phyloP scores from a whole-genome alignment of 345 rosid genomes.

The Rubroshorea leprosula region DNA sequence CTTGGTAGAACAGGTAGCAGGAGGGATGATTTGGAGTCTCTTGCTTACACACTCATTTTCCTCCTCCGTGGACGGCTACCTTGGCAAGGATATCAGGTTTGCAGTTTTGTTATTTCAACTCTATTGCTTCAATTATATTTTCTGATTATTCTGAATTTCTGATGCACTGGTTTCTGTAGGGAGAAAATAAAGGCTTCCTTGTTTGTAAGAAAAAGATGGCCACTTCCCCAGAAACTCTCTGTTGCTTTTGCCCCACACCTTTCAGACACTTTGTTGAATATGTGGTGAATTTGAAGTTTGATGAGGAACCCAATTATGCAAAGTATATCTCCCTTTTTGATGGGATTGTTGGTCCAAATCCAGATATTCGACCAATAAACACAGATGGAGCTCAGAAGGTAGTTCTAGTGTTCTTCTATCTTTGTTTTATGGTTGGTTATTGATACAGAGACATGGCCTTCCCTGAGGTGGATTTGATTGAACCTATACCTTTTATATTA shows the following conservation, averaged over 20 bases:
- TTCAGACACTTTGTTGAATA: slow-evolving; percentile 84
- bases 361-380: slow-evolving; percentile 90
- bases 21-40: slow-evolving; percentile 96
- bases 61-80: slow-evolving; percentile 96
- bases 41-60: slow-evolving; percentile 94
- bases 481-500: slow-evolving; percentile 22
- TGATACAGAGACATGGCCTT: background rate
- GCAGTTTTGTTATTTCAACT: slow-evolving; percentile 7
- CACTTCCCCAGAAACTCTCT: slow-evolving; percentile 85
- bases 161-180: slow-evolving; percentile 41
- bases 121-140: slow-evolving; percentile 1
- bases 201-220: slow-evolving; percentile 99
- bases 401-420: slow-evolving; percentile 14
- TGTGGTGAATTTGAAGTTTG: slow-evolving; percentile 90
- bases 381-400: slow-evolving; percentile 99
- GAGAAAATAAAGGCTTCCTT: slow-evolving; percentile 92
- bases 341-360: slow-evolving; percentile 87
- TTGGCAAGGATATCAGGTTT: slow-evolving; percentile 98
- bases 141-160: background rate
- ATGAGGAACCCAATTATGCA: slow-evolving; percentile 96
- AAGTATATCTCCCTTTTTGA: slow-evolving; percentile 87
- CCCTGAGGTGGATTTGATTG: slow-evolving; percentile 5
- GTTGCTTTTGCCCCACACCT: slow-evolving; percentile 85
- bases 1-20: slow-evolving; percentile 95
- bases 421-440: slow-evolving; percentile 3